phyloP scores from a whole-genome alignment of 2,329 filamentous ascomycete genomes.

The Podosphaera fusca region DNA sequence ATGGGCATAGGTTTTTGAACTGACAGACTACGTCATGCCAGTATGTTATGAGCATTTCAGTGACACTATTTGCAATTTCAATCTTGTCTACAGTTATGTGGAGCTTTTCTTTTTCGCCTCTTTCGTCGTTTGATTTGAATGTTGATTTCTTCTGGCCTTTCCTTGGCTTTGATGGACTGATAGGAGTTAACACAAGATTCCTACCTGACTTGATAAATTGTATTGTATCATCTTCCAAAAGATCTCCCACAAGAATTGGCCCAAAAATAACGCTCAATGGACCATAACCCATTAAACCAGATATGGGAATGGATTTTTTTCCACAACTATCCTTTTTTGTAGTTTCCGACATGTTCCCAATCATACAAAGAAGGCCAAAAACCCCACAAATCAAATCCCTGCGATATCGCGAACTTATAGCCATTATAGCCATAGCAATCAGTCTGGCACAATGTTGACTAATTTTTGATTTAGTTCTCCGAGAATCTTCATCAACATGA shows the following conservation, averaged over 20 bases:
- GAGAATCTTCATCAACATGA: slow-evolving; percentile 28
- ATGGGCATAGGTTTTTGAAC: slow-evolving; percentile 24
- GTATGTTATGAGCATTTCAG: slow-evolving; percentile 41
- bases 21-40: slow-evolving; percentile 42
- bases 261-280: slow-evolving; percentile 42
- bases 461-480: slow-evolving; percentile 28
- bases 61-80: slow-evolving; percentile 31
- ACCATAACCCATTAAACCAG: slow-evolving; percentile 39
- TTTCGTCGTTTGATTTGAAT: slow-evolving; percentile 12
- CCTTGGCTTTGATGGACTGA: slow-evolving; percentile 20
- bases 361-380: slow-evolving; percentile 38
- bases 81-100: slow-evolving; percentile 27
- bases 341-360: slow-evolving; percentile 33
- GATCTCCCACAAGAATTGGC: slow-evolving; percentile 35
- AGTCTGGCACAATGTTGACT: slow-evolving; percentile 36
- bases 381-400: slow-evolving; percentile 43
- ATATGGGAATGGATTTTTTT: slow-evolving; percentile 28
- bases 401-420: slow-evolving; percentile 33
- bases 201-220: slow-evolving; percentile 11
- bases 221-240: slow-evolving; percentile 26
- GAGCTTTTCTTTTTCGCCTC: slow-evolving; percentile 15
- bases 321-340: slow-evolving; percentile 27
- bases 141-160: slow-evolving; percentile 17
- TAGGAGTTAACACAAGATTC: slow-evolving; percentile 11
- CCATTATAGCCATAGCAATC: slow-evolving; percentile 37